Conservation (phyloP, 495 filamentous ascomycete species). For the Xylaria curta region DNA sequence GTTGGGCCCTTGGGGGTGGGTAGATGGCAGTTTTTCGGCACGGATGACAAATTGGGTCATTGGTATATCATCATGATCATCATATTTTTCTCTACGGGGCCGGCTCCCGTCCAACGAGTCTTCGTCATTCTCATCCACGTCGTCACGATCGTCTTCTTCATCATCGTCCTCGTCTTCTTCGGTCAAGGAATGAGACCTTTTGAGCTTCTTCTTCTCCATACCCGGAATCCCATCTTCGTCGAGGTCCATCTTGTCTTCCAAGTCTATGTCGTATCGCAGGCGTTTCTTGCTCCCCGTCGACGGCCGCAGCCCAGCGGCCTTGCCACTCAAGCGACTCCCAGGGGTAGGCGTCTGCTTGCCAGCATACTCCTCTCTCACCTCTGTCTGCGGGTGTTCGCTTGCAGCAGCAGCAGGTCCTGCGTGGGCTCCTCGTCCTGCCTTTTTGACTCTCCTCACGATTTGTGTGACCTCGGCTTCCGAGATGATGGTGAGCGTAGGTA, state of each 20-base stretch:
- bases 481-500: slow-evolving; percentile 32
- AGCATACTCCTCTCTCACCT: slow-evolving; percentile 10
- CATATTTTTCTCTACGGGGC: slow-evolving; percentile 25
- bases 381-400: slow-evolving; percentile 28
- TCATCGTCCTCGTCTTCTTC: slow-evolving; percentile 27
- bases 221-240: slow-evolving; percentile 33
- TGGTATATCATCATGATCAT: slow-evolving; percentile 5
- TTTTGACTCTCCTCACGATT: slow-evolving; percentile 41
- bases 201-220: slow-evolving; percentile 40
- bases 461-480: slow-evolving; percentile 36
- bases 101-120: slow-evolving; percentile 4
- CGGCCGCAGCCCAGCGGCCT: slow-evolving; percentile 44
- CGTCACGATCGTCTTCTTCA: slow-evolving; percentile 37
- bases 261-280: slow-evolving; percentile 29
- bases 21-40: slow-evolving; percentile 53
- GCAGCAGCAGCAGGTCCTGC: slow-evolving; percentile 28
- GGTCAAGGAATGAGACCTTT: slow-evolving; percentile 38
- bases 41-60: slow-evolving; percentile 47
- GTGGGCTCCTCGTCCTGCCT: neutral
- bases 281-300: slow-evolving; percentile 44
- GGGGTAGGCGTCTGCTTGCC: slow-evolving; percentile 31
- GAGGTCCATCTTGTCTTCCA: slow-evolving; percentile 43
- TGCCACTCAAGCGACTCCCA: slow-evolving; percentile 40
- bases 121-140: slow-evolving; percentile 50
- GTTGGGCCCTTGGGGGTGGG: slow-evolving; percentile 57